These are phyloP conservation scores for Euptelea pleiosperma DNA, from an alignment of 164 flowering plant genomes.

Conservation along the genomic window DNA sequence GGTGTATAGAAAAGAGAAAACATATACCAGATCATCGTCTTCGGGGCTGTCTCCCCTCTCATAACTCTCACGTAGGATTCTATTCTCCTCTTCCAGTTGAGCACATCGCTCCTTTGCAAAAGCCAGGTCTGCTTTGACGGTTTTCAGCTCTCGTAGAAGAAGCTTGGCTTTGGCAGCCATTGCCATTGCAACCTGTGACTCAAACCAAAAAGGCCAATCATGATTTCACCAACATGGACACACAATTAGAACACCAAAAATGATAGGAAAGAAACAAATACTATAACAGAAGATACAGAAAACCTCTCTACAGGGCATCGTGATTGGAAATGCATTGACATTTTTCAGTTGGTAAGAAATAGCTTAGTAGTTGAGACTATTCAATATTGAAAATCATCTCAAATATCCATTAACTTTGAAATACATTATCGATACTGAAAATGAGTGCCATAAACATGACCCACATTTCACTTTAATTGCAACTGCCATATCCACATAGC, in stretches of 20 bases:
- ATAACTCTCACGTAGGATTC: constrained; percentile 60
- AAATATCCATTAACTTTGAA: no score
- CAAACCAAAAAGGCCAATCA: constrained; percentile 23
- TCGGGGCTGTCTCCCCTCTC: constrained; percentile 71
- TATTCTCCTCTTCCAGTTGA: constrained; percentile 96
- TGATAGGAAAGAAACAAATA: no score
- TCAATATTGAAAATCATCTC: no score
- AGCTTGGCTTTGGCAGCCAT: constrained; percentile 97
- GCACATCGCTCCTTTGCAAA: constrained; percentile 85
- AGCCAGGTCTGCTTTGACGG: constrained; percentile 90
- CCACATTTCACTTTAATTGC: not conserved
- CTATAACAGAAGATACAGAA: no score
- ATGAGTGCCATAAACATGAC: no score
- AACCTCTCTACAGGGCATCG: no score
- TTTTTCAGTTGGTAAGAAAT: no score
- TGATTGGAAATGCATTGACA: no score
- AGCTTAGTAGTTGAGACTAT: no score
- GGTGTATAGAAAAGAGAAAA: constrained; percentile 2
- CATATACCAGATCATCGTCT: constrained; percentile 94
- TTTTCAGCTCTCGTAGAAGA: constrained; percentile 86
- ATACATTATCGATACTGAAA: no score
- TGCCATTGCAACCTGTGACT: constrained; percentile 96
- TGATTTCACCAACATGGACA: constrained; percentile 23
- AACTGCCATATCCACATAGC: no score
- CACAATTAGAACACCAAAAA: no score